These are phyloP conservation scores for Penicillium waksmanii DNA, from an alignment of 495 filamentous ascomycete species.

Conservation along the genomic window DNA sequence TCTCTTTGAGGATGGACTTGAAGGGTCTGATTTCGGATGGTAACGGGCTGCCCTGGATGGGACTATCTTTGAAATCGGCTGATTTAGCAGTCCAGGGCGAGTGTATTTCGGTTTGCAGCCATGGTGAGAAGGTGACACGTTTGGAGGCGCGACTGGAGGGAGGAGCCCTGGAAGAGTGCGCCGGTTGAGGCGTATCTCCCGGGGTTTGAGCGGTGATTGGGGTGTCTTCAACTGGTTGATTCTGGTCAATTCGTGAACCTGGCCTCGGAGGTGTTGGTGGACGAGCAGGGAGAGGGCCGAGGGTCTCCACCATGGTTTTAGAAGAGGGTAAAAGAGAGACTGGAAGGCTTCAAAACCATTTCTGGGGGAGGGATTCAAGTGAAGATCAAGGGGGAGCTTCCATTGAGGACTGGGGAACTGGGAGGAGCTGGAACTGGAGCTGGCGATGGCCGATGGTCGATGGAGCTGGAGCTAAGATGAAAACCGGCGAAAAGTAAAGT, in stretches of 20 bases:
- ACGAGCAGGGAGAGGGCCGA: conserved; percentile 53
- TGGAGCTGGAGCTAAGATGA: neutral
- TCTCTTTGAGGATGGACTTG: conserved; percentile 86
- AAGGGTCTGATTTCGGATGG: conserved; percentile 14
- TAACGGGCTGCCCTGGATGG: conserved; percentile 63
- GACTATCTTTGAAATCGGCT: conserved; percentile 55
- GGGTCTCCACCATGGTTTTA: conserved; percentile 56
- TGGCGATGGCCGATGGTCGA: neutral
- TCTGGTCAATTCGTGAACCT: conserved; percentile 46
- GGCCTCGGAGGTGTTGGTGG: conserved; percentile 66
- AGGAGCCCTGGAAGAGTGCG: conserved; percentile 36
- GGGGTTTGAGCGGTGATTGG: conserved; percentile 49
- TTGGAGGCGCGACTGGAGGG: conserved; percentile 58
- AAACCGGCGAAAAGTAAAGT: conserved; percentile 27
- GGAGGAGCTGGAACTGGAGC: neutral
- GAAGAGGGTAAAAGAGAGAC: conserved; percentile 17
- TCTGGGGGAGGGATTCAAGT: conserved; percentile 16
- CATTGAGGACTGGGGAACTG: conserved; percentile 14
- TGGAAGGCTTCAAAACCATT: conserved; percentile 35
- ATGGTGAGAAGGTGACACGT: conserved; percentile 74
- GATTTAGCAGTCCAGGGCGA: conserved; percentile 59
- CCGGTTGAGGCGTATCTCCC: conserved; percentile 51
- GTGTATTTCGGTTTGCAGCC: conserved; percentile 70
- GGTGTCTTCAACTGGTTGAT: conserved; percentile 35
- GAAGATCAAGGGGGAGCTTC: conserved; percentile 14